These are phyloP conservation scores for Haemoproteus tartakovskyi DNA, from an alignment of 169 alveolate species.

Conservation along the genomic window DNA sequence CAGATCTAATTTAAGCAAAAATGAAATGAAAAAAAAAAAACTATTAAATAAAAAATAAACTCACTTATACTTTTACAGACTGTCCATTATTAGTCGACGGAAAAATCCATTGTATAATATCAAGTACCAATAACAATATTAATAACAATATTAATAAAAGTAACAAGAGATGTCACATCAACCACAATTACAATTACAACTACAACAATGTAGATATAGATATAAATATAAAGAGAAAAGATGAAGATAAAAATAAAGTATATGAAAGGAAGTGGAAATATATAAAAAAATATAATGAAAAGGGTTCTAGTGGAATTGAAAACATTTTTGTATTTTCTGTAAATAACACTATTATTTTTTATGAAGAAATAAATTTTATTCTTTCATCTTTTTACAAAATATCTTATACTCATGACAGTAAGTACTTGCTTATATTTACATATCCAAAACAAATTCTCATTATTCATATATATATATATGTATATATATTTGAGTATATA, in stretches of 20 bases:
- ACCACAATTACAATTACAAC: no score
- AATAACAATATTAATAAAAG: background rate
- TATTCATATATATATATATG: no score
- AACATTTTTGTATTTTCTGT: slow-evolving; percentile 1
- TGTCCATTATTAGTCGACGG: background rate
- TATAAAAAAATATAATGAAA: no score
- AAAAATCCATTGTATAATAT: background rate
- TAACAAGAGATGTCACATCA: no score
- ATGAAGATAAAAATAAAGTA: no score
- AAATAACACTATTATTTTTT: background rate
- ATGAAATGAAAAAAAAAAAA: background rate
- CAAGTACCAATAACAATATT: background rate
- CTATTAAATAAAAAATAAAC: background rate
- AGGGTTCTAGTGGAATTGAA: no score
- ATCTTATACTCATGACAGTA: slow-evolving; percentile 2
- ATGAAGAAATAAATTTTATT: background rate
- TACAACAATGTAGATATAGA: no score
- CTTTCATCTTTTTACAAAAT: background rate
- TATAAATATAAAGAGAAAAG: no score
- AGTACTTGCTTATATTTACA: no score
- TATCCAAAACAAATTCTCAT: no score
- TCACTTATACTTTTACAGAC: background rate
- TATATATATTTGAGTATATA: background rate
- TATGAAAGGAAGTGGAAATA: no score
- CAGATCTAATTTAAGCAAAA: no score